Percentiles rank a stretch among this genome's conserved stretches.
Evolutionary conservation across 148 eudicot species (phyloP).

Genomic region (Camellia japonica): DNA sequence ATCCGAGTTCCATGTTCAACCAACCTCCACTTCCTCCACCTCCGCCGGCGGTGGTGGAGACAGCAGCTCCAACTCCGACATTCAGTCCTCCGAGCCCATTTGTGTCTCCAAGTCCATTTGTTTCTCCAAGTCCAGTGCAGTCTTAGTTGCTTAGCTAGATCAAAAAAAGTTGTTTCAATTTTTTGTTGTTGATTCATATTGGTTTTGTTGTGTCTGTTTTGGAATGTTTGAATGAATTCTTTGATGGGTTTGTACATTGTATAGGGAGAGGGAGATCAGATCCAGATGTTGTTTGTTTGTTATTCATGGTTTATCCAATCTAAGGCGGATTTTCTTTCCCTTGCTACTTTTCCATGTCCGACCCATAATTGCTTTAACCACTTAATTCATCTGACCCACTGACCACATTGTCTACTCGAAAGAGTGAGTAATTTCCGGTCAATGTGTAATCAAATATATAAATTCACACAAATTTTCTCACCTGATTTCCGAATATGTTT

Average conservation of each 20-base stretch:
- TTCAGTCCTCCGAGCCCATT: slow-evolving; percentile 41
- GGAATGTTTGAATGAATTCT: not conserved
- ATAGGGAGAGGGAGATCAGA: not conserved
- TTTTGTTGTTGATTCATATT: not conserved
- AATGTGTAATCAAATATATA: not conserved
- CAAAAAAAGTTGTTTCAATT: not conserved
- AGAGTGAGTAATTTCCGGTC: slow-evolving; percentile 10
- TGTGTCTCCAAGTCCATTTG: slow-evolving; percentile 37
- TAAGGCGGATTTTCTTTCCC: not conserved
- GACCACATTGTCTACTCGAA: slow-evolving; percentile 11
- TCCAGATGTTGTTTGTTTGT: not conserved
- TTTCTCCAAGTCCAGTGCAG: slow-evolving; percentile 44
- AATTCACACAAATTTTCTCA: too few species aligned
- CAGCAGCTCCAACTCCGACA: slow-evolving; percentile 38
- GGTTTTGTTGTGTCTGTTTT: not conserved
- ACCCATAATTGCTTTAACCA: not conserved
- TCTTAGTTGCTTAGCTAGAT: slow-evolving; percentile 18
- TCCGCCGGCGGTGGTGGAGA: slow-evolving; percentile 14
- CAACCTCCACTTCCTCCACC: slow-evolving; percentile 27
- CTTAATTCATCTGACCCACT: not conserved
- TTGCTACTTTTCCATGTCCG: not conserved
- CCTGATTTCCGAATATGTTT: too few species aligned
- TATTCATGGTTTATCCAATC: not conserved
- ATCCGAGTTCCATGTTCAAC: not conserved
- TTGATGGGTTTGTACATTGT: not conserved